These are phyloP conservation scores for Gynandropsis gynandra DNA, from an alignment of 345 rosid species.

Conservation along the genomic window DNA sequence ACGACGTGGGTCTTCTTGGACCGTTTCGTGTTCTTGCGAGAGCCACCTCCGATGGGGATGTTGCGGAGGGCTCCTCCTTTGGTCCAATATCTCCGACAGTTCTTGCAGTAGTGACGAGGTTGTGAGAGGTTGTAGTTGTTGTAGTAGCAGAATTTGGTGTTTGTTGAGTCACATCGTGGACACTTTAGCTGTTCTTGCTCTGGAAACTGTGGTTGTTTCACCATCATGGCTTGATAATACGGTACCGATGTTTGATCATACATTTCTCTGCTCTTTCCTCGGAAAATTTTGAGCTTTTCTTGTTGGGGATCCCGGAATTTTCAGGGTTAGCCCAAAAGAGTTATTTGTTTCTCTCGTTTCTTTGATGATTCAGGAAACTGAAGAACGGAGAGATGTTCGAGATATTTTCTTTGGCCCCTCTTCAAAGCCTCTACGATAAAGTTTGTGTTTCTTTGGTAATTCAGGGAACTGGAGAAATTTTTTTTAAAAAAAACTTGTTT, in stretches of 20 bases:
- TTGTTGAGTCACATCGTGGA: conserved; percentile 63
- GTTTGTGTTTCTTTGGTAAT: too few relatives aligned
- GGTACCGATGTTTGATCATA: conserved; percentile 41
- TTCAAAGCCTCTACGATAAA: too few relatives aligned
- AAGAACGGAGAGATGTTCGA: too few relatives aligned
- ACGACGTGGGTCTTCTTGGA: conserved; percentile 5
- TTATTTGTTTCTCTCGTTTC: too few relatives aligned
- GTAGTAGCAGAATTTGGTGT: conserved; percentile 96
- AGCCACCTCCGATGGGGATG: conserved; percentile 87
- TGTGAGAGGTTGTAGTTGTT: conserved; percentile 88
- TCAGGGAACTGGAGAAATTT: too few relatives aligned
- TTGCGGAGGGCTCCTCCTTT: conserved; percentile 89
- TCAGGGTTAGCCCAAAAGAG: too few relatives aligned
- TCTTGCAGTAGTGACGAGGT: conserved; percentile 86
- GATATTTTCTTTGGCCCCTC: too few relatives aligned
- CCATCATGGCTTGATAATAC: conserved; percentile 23
- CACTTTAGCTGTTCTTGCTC: conserved; percentile 77
- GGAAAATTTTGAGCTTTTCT: too few relatives aligned
- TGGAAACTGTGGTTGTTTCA: conserved; percentile 42
- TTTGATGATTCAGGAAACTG: too few relatives aligned
- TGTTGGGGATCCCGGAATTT: too few relatives aligned
- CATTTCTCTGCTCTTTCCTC: conserved; percentile 27
- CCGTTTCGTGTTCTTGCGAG: conserved; percentile 60
- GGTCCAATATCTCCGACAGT: conserved; percentile 90
- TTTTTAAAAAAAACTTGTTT: too few relatives aligned